A percentile compares a stretch with the other conserved stretches of the same genome.
Conservation (phyloP, 139 green algal genomes). For the Pleodorina starrii region DNA sequence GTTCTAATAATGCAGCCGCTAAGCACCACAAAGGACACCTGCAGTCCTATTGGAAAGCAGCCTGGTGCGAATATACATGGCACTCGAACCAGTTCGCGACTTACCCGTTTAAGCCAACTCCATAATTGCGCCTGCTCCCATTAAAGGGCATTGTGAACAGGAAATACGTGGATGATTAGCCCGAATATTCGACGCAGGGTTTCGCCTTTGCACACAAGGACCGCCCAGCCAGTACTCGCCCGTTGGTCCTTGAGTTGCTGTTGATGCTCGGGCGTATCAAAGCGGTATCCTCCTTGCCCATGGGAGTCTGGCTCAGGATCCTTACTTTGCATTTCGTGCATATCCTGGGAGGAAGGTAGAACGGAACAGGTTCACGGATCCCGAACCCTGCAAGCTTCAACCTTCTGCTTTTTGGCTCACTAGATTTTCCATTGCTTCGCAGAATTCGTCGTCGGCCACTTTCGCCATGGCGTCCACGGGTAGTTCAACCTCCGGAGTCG, state of each 20-base stretch:
- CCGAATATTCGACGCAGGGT: background rate
- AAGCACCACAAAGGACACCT: no score
- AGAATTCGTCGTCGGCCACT: conserved; percentile 17
- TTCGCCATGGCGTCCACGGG: background rate
- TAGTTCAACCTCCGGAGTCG: background rate
- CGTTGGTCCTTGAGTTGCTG: conserved; percentile 63
- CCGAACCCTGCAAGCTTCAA: background rate
- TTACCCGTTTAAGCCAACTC: conserved; percentile 36
- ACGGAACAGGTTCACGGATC: background rate
- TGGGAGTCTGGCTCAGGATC: conserved; percentile 5
- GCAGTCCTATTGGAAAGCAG: no score
- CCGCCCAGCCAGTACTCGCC: background rate
- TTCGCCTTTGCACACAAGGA: background rate
- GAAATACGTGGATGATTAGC: background rate
- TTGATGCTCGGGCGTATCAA: conserved; percentile 57
- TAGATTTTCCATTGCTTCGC: background rate
- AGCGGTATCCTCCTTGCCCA: conserved; percentile 49
- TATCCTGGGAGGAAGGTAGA: background rate
- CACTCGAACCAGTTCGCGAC: background rate
- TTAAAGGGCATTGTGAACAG: background rate
- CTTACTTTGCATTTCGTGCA: conserved; percentile 8
- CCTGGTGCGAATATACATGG: no score
- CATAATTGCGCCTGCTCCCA: conserved; percentile 47
- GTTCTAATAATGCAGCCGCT: no score
- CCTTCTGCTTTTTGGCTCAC: background rate